Base-by-base conservation (phyloP, 345 rosid genomes). In the Erodium maritimum region DNA sequence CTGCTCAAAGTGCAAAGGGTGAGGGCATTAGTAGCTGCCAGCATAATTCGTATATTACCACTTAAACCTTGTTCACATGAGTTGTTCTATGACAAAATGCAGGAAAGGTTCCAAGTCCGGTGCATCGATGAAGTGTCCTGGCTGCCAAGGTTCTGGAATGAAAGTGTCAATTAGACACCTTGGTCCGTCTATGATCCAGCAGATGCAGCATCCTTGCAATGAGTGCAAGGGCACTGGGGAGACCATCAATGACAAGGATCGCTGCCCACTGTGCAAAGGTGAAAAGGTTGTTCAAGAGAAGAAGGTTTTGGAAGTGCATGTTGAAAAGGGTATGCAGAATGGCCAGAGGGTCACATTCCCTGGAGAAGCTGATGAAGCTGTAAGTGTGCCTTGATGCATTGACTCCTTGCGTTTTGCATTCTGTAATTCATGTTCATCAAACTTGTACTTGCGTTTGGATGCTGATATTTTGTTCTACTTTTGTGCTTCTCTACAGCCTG, bases 1-100 rank as follows among this genome's bases (percentile, higher is more conserved):
- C 2, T 85, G 91, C 61, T 10, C 75, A 20, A 82, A 78, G 66
- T 85, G 91, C 67, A 78, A 69, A 67, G 87, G 91, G 87, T 85
- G 54, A 29, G 81, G 56, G 33, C 3, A 7, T 25, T 3, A 25
- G 33, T 25, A 2, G 33, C n/a, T n/a, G n/a, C n/a, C n/a, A n/a
- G n/a, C n/a, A n/a, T n/a, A n/a, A n/a, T n/a, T n/a, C n/a, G n/a
- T 25, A 3, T 25, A 25, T 25, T 25, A 7, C 33, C 33, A 25
- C 33, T 25, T 2, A 25, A n/a, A n/a, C n/a, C n/a, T n/a, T n/a
- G n/a, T n/a, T n/a, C n/a, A n/a, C n/a, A n/a, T n/a, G n/a, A n/a
- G n/a, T n/a, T 25, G 33, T 20, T 16, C 18, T 17, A 5, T 29
- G 5, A 22, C 19, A 6, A 2, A 20, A 60, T 60, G 51, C 87